Percentiles rank a stretch among this genome's conserved stretches.
phyloP scores from a whole-genome alignment of 1,139 yeast species.

The Martiniozyma asiatica region DNA sequence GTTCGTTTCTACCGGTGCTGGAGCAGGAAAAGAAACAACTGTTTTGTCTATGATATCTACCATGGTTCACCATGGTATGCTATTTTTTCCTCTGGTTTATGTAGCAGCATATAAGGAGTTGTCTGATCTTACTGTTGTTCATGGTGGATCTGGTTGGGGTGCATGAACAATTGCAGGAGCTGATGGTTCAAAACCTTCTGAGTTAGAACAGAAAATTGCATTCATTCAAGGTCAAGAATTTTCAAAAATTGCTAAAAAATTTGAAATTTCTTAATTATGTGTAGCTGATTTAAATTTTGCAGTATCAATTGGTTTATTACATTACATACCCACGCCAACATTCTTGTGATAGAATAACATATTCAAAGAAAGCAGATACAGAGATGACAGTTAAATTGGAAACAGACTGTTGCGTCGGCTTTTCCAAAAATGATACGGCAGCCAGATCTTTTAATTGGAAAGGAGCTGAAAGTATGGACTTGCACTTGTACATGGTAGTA shows the following conservation, averaged over 20 bases:
- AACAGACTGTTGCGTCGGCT: no score
- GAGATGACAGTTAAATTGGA: no score
- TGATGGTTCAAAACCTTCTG: slow-evolving; percentile 36
- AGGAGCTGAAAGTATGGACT: no score
- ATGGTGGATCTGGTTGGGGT: slow-evolving; percentile 41
- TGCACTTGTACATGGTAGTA: no score
- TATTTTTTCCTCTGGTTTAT: slow-evolving; percentile 37
- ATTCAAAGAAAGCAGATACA: no score
- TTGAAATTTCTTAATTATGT: slow-evolving; percentile 3
- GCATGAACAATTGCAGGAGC: slow-evolving; percentile 36
- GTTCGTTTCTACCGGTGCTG: slow-evolving; percentile 34
- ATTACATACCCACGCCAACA: no score
- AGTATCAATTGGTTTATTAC: no score
- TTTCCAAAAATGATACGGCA: no score
- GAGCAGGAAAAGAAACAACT: slow-evolving; percentile 38
- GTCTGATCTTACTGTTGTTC: slow-evolving; percentile 28
- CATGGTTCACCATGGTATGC: slow-evolving; percentile 38
- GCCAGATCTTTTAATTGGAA: no score
- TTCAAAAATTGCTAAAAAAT: slow-evolving; percentile 24
- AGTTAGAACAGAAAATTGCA: slow-evolving; percentile 30
- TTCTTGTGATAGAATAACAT: no score
- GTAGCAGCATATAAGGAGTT: slow-evolving; percentile 26
- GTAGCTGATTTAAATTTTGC: no score
- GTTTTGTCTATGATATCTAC: slow-evolving; percentile 26
- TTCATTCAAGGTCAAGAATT: slow-evolving; percentile 32